A percentile compares a stretch with the other conserved stretches of the same genome.
phyloP scores from a whole-genome alignment of 2,329 filamentous ascomycete genomes.

The Plectosphaerella sp. region DNA sequence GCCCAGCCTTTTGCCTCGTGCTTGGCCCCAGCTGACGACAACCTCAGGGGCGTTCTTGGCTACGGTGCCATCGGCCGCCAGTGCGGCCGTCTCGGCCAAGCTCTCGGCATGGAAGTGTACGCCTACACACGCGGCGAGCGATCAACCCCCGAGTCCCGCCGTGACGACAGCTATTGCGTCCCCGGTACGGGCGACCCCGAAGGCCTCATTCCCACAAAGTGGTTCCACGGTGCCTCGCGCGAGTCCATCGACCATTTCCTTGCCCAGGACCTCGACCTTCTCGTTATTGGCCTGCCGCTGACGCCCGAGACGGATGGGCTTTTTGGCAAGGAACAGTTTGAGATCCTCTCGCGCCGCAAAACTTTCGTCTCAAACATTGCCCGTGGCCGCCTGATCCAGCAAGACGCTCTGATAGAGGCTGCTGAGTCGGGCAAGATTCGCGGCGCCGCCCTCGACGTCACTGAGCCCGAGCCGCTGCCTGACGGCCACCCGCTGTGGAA shows the following conservation, averaged over 20 bases:
- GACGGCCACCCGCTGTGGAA: slow-evolving; percentile 60
- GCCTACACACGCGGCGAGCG: slow-evolving; percentile 71
- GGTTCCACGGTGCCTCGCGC: slow-evolving; percentile 42
- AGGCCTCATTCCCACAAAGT: slow-evolving; percentile 42
- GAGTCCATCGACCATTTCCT: slow-evolving; percentile 46
- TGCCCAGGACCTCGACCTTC: slow-evolving; percentile 43
- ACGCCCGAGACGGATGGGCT: slow-evolving; percentile 43
- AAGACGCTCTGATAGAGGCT: slow-evolving; percentile 54
- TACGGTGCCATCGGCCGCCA: slow-evolving; percentile 53
- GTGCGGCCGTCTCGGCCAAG: slow-evolving; percentile 51
- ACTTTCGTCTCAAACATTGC: slow-evolving; percentile 70
- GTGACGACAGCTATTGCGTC: slow-evolving; percentile 63
- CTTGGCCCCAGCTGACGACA: neutral
- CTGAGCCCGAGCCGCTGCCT: slow-evolving; percentile 68
- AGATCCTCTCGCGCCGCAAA: slow-evolving; percentile 36
- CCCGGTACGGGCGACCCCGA: slow-evolving; percentile 57
- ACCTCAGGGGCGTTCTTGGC: slow-evolving; percentile 43
- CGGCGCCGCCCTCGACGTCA: slow-evolving; percentile 73
- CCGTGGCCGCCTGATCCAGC: slow-evolving; percentile 48
- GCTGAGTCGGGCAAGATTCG: slow-evolving; percentile 40
- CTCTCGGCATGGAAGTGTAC: slow-evolving; percentile 67
- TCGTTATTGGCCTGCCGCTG: slow-evolving; percentile 48
- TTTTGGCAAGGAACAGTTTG: slow-evolving; percentile 46
- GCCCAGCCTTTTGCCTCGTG: neutral
- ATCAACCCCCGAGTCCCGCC: slow-evolving; percentile 58